Evolutionary conservation across 345 rosid species (phyloP), one percentile per base, ranked within the genome.

Genomic region (Crucihimalaya himalaica): DNA sequence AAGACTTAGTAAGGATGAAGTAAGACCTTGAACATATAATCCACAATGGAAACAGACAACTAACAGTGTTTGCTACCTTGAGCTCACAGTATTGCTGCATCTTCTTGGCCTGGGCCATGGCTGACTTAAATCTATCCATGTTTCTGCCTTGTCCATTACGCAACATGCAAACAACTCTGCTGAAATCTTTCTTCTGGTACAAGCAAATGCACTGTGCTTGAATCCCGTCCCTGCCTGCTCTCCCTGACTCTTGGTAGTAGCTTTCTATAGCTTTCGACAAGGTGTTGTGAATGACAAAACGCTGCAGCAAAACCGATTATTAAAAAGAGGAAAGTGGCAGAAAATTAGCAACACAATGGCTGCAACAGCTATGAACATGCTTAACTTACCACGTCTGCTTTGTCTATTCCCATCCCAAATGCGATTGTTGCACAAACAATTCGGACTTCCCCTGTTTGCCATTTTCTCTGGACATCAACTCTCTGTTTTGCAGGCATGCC

Each of bases 321-420:
- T 15, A 58, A 56, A 16, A 16, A 51, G 69, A 12, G 25, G 35
- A 68, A 27, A 39, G 19, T 43, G 46, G n/a, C 46, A 35, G 40
- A 39, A 55, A 23, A 19, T 8, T 20, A 2, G 57, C 8, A 53
- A 14, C 37, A 23, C 3, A 37, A 37, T 37, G 40, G 40, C 40
- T 37, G 40, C 40, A 19, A 65, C 13, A 34, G 59, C 34, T 61
- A 52, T 13, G 72, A 45, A 72, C 23, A 42, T 68, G 42, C n/a
- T 66, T 69, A 64, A 83, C 87, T 88, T 81, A 94, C 97, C 34
- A 94, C 98, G 78, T 94, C 87, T 51, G 97, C 85, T 85, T 91
- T 89, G 87, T 91, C 97, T 62, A 94, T 91, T 74, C 98, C 97
- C 98, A 94, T 94, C 71, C 97, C 98, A 68, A 94, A 94, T 56